A percentile compares a stretch with the other conserved stretches of the same genome.
phyloP scores from a whole-genome alignment of 176 grass and related monocot genomes.

The Oryza brachyantha region DNA sequence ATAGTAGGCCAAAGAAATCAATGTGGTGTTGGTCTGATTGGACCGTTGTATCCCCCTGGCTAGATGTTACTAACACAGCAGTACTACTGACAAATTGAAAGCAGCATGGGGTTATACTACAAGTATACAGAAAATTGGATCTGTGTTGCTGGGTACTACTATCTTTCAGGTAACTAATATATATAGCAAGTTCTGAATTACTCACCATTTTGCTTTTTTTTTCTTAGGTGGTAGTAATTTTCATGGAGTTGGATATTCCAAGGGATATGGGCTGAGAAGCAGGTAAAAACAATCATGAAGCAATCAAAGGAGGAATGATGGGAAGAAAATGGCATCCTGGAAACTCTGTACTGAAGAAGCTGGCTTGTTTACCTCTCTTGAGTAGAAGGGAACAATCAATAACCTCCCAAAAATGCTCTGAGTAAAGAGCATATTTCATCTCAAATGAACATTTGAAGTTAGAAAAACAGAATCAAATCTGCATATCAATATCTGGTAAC shows the following conservation, averaged over 20 bases:
- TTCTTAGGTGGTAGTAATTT: not conserved
- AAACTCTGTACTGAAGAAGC: not conserved
- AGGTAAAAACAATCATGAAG: constrained; percentile 31
- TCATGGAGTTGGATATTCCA: not conserved
- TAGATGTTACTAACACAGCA: not conserved
- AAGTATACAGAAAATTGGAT: constrained; percentile 23
- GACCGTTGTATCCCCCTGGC: not conserved
- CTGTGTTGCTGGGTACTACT: not conserved
- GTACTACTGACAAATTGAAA: constrained; percentile 24
- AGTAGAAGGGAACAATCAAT: not conserved
- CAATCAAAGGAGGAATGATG: constrained; percentile 30
- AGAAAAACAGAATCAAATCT: not conserved
- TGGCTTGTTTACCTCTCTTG: not conserved
- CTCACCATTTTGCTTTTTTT: not conserved
- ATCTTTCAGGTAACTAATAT: not conserved
- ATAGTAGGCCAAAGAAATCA: constrained; percentile 16
- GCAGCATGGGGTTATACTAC: not conserved
- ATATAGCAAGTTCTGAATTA: not conserved
- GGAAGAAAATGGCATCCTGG: not conserved
- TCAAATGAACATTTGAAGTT: not conserved
- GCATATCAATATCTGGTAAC: not conserved
- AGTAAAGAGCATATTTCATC: not conserved
- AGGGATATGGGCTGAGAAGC: not conserved
- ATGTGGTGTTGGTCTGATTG: not conserved
- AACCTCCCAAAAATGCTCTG: not conserved